Evolutionary conservation across 2,329 filamentous ascomycete species (phyloP), one percentile per base, ranked within the genome.

Genomic region (Cladosporium sp.): DNA sequence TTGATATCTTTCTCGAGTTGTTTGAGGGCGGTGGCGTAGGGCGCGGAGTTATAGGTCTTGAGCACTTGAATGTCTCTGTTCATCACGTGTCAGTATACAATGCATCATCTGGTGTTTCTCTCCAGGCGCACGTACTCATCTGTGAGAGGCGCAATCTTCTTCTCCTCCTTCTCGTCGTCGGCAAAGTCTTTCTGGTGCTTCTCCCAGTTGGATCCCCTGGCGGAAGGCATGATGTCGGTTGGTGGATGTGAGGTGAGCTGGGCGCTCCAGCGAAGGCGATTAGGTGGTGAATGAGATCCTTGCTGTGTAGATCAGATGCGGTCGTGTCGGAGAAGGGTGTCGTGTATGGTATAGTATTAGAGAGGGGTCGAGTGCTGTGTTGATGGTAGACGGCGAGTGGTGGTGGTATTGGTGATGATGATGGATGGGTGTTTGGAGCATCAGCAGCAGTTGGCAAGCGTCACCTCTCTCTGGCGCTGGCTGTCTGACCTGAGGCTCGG

Each of bases 1-100:
- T 97, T 99, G 79, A 99, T 97, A 75, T 96, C 88, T 73, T 97
- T 95, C 75, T 99, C 93, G 56, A 99, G 86, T 76, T 93, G 95
- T 82, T 96, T 96, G 67, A 99, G 78, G 54, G 89, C 86, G 42
- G 89, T 86, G 60, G 89, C 92, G 67, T 99, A 99, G 27, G 93
- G 93, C 52, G 93, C 93, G 30, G 92, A 91, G 64, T 95, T 95
- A 73, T 99, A 99, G 56, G 93, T 99, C 79, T 97, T 99, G 63
- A 99, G 83, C 60, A 99, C 93, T 77, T 96, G 91, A 65, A 99
- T 99, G 77, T 99, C 93, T 78, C 92, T 97, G 61, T 11, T 3
- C 3, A 51, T 42, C 50, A 37, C 38, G 51, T 50, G 56, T 73
- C 64, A 73, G 69, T 27, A 41, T 19, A 39, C 22, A 27, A 27